Conservation (phyloP, 257 asterid species). For the Solanum ossicruentum region DNA sequence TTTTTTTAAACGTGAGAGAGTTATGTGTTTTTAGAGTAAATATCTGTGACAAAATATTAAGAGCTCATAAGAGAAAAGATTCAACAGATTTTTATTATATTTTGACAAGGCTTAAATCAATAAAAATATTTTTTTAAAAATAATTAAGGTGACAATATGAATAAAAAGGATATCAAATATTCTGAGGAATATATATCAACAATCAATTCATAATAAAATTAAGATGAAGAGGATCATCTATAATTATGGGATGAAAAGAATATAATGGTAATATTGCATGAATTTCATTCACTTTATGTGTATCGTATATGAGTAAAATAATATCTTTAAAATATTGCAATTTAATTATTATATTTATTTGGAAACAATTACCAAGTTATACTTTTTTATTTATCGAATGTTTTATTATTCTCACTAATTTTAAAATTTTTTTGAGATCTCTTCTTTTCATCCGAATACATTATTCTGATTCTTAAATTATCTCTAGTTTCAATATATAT, state of each 20-base stretch:
- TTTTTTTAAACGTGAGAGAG: too few species aligned
- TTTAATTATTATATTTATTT: not conserved
- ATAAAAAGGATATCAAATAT: not conserved
- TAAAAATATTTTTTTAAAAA: accelerated
- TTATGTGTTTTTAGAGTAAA: too few species aligned
- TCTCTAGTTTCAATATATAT: too few species aligned
- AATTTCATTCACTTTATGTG: not conserved
- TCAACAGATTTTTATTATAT: not conserved
- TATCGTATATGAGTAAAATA: not conserved
- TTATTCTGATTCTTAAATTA: too few species aligned
- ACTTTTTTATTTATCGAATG: too few species aligned
- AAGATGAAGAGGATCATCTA: not conserved
- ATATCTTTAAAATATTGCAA: not conserved
- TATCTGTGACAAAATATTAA: too few species aligned
- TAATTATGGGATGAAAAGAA: not conserved
- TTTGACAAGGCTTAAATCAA: not conserved
- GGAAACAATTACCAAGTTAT: too few species aligned
- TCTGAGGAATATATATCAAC: not conserved
- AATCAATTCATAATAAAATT: not conserved
- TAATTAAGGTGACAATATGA: not conserved
- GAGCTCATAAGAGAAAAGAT: not conserved
- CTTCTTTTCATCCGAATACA: too few species aligned
- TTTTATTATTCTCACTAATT: too few species aligned
- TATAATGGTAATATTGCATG: not conserved
- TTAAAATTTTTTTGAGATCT: too few species aligned